A percentile compares a stretch with the other conserved stretches of the same genome.
Conservation (phyloP, 352 stramenopile genomes). For the Phytophthora kernoviae region DNA sequence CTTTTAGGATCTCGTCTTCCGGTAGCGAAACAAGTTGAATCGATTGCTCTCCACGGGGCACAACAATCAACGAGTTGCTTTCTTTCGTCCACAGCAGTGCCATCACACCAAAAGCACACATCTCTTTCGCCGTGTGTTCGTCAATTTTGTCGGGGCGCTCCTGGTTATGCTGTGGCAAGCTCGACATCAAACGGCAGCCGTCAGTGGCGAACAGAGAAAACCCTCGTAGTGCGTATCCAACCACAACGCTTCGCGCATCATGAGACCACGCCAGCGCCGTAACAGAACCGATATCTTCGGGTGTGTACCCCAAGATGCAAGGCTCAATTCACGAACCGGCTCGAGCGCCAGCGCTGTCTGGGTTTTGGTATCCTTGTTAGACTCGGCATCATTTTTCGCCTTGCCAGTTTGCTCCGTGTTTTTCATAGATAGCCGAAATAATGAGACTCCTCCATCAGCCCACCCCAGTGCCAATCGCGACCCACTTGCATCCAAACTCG, state of each 20-base stretch:
- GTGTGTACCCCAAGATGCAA: slow-evolving; percentile 70
- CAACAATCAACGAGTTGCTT: slow-evolving; percentile 64
- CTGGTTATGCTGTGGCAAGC: slow-evolving; percentile 78
- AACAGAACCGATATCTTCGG: slow-evolving; percentile 60
- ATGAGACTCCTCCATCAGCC: slow-evolving; percentile 70
- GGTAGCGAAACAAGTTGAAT: slow-evolving; percentile 37
- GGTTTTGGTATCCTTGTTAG: slow-evolving; percentile 4
- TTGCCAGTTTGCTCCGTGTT: slow-evolving; percentile 8
- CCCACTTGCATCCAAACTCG: slow-evolving; percentile 51
- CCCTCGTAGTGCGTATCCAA: slow-evolving; percentile 75
- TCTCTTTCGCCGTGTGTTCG: slow-evolving; percentile 47
- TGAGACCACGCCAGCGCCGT: slow-evolving; percentile 70
- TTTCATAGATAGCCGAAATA: slow-evolving; percentile 61
- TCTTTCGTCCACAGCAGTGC: slow-evolving; percentile 65
- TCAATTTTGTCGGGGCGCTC: slow-evolving; percentile 36
- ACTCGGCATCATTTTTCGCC: neutral
- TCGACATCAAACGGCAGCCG: slow-evolving; percentile 84
- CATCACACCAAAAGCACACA: slow-evolving; percentile 63
- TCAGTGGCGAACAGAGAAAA: slow-evolving; percentile 84
- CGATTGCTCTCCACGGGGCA: slow-evolving; percentile 55
- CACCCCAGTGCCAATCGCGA: slow-evolving; percentile 68
- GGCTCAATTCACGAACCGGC: slow-evolving; percentile 63
- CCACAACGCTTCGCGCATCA: slow-evolving; percentile 59
- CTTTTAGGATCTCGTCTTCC: slow-evolving; percentile 19
- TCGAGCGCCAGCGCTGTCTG: slow-evolving; percentile 45